Percentiles rank a stretch among this genome's conserved stretches.
Conservation (phyloP, 345 rosid genomes). For the Tarenaya hassleriana region DNA sequence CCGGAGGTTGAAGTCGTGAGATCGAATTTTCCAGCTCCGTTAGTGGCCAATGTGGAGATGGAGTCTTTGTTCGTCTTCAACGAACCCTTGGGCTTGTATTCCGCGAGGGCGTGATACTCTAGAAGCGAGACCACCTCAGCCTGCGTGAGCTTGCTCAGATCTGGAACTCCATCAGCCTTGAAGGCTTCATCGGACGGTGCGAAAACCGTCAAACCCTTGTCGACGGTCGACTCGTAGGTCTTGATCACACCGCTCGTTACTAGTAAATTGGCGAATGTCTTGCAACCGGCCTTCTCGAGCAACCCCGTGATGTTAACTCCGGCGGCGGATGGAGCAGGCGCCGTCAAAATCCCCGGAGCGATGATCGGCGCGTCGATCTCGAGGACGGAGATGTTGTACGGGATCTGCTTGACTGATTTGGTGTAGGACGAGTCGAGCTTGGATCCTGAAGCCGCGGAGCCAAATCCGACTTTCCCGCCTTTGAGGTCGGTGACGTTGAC, state of each 20-base stretch:
- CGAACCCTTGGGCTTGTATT: conserved; percentile 60
- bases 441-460: conserved; percentile 62
- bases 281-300: conserved; percentile 85
- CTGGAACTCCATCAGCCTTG: conserved; percentile 61
- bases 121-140: conserved; percentile 71
- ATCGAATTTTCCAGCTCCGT: conserved; percentile 64
- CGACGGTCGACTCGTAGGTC: conserved; percentile 50
- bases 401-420: conserved; percentile 52
- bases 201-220: conserved; percentile 72
- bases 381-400: conserved; percentile 61
- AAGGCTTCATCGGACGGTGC: conserved; percentile 93
- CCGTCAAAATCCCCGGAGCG: conserved; percentile 53
- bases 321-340: conserved; percentile 62
- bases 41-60: conserved; percentile 68
- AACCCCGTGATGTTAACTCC: conserved; percentile 58
- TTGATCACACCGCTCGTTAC: conserved; percentile 68
- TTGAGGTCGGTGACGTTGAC: conserved; percentile 60
- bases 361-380: conserved; percentile 64
- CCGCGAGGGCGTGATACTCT: conserved; percentile 59
- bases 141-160: conserved; percentile 60
- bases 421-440: conserved; percentile 48
- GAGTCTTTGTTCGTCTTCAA: conserved; percentile 55
- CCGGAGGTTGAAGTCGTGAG: conserved; percentile 54
- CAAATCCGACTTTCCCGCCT: conserved; percentile 66
- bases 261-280: conserved; percentile 62